These are phyloP conservation scores for Tulasnella sp. DNA, from an alignment of 768 basidiomycete genomes.

Conservation along the genomic window DNA sequence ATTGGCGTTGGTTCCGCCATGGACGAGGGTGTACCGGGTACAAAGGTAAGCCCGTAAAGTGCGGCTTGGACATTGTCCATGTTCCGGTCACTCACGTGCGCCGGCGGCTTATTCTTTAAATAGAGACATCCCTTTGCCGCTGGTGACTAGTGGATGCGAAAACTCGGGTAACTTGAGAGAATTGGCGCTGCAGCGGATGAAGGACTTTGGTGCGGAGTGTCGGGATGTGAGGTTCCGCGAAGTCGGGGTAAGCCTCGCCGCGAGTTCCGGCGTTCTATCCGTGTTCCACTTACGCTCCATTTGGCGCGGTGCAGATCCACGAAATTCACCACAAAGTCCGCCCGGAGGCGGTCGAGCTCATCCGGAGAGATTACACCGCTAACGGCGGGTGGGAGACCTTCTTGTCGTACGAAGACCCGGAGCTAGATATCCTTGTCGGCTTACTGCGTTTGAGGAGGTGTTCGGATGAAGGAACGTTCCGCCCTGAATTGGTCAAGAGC, in stretches of 20 bases:
- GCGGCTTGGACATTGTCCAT: too few species aligned
- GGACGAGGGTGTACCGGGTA: conserved; percentile 97
- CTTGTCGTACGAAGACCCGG: conserved; percentile 96
- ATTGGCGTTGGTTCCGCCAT: conserved; percentile 92
- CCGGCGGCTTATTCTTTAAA: too few species aligned
- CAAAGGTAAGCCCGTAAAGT: conserved; percentile 62
- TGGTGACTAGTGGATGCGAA: conserved; percentile 95
- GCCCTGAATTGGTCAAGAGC: conserved; percentile 72
- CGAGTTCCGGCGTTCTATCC: not conserved
- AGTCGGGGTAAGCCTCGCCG: conserved; percentile 68
- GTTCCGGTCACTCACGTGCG: too few species aligned
- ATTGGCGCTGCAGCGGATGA: conserved; percentile 93
- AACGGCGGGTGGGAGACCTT: conserved; percentile 99
- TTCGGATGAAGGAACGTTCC: conserved; percentile 93
- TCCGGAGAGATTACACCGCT: conserved; percentile 90
- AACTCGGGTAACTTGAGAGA: conserved; percentile 96
- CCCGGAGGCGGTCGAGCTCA: conserved; percentile 89
- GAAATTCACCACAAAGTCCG: conserved; percentile 98
- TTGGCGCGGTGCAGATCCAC: conserved; percentile 60
- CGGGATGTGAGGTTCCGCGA: conserved; percentile 96
- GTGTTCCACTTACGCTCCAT: not conserved
- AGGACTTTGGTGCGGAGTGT: conserved; percentile 96
- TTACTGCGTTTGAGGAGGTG: conserved; percentile 88
- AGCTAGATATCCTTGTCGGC: conserved; percentile 91
- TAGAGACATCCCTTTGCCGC: conserved; percentile 93